Evolutionary conservation across 441 rosid genomes (phyloP), one percentile per base, ranked within the genome.

Genomic region (Bocquillonia castaneifolia): DNA sequence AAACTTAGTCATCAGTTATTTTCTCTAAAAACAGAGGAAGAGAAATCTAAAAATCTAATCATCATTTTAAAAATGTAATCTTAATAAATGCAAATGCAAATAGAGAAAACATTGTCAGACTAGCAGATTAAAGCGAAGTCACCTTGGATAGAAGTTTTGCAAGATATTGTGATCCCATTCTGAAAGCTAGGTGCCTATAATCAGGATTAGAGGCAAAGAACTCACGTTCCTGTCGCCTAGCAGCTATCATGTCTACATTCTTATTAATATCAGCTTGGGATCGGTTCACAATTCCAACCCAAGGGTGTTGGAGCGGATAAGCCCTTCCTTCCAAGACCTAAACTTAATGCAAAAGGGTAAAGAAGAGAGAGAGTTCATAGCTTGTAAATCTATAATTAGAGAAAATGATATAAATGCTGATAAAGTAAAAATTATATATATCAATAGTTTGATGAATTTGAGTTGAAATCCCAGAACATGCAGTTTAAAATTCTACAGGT

Each of bases 131-230:
- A 40, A 25, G 20, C 31, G 37, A 44, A 37, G 66, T 40, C 54
- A 84, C 91, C 92, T 85, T 76, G 25, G 96, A 89, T 40, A 89
- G 81, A 52, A 89, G 83, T 69, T 85, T 85, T 60, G 92, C 90
- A 62, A 89, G 92, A 81, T 85, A 85, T 67, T 84, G 84, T 44
- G 95, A 85, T 32, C 95, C 96, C 96, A 89, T 89, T 78, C 83
- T 80, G 71, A 79, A 59, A 17, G 88, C 85, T 57, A 89, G 66
- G 77, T 85, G 89, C 44, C 89, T 83, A 76, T 89, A 86, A 74
- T 89, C 89, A 28, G 84, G 85, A 80, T 84, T 87, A 52, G 77
- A 72, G 52, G 80, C 84, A 81, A 89, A 89, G 66, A 81, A 85
- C 61, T 89, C 86, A 0, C 56, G 72, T 81, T 86, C 91, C 74